A percentile compares a stretch with the other conserved stretches of the same genome.
Conservation (phyloP, 2,329 filamentous ascomycete species). For the Ophiostoma montium region DNA sequence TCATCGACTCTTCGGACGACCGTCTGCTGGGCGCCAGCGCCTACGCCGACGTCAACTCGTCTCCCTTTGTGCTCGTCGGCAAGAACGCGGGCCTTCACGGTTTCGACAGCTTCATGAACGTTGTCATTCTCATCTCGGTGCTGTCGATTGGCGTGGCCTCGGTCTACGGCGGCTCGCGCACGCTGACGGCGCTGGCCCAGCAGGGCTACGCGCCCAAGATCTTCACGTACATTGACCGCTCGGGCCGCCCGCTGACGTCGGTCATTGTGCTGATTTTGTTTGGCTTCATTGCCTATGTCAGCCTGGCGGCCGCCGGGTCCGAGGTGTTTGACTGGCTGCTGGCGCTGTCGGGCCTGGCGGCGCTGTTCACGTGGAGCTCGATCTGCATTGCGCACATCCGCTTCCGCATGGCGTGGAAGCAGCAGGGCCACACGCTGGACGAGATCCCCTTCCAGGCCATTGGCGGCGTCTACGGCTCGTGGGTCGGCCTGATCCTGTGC, state of each 20-base stretch:
- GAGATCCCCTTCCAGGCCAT: conserved; percentile 53
- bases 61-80: conserved; percentile 45
- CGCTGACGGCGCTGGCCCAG: conserved; percentile 43
- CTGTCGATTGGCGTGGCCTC: conserved; percentile 44
- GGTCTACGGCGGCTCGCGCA: conserved; percentile 45
- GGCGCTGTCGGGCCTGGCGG: conserved; percentile 48
- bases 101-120: conserved; percentile 44
- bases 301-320: conserved; percentile 28
- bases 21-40: conserved; percentile 33
- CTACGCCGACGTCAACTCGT: conserved; percentile 30
- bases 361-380: conserved; percentile 55
- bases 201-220: conserved; percentile 43
- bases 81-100: conserved; percentile 36
- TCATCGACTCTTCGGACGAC: conserved; percentile 31
- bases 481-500: conserved; percentile 44
- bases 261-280: conserved; percentile 33
- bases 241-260: conserved; percentile 39
- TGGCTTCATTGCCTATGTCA: conserved; percentile 36
- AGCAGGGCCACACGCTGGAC: conserved; percentile 46
- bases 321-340: conserved; percentile 52
- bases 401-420: conserved; percentile 49
- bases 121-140: conserved; percentile 43
- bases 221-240: conserved; percentile 42
- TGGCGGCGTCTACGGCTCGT: conserved; percentile 49
- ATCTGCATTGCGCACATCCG: conserved; percentile 57